Base-by-base conservation (phyloP, 1,139 yeast genomes). In the Suhomyces coccinellae region DNA sequence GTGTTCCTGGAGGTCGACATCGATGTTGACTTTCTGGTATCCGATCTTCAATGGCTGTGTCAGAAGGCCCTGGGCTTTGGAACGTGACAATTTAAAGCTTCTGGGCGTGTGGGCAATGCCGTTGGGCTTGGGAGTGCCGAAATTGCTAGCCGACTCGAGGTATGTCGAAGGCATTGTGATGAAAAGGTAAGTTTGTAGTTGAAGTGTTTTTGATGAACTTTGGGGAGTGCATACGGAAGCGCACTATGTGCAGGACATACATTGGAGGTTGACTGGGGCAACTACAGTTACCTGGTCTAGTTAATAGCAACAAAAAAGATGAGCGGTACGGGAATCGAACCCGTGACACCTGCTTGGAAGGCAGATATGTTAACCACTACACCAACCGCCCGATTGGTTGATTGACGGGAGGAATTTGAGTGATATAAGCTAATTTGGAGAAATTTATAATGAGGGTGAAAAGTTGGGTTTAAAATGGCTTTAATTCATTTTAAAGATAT, bases 301-400 rank as follows among this genome's bases (percentile, higher is more conserved):
- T 8, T 14, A 30, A 22, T 34, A 26, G 22, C 32, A 12, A 16
- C 20, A 29, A 40, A 68, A 68, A 63, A 56, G 55, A 57, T 81
- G 86, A 80, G 83, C 77, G 83, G 79, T 80, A 79, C 83, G 87
- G 83, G 86, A 82, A 80, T 82, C 85, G 87, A 82, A 82, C 87
- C 86, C 86, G 73, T 79, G 84, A 77, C 85, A 71, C 81, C 80
- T 79, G 86, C 86, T 82, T 82, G 87, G 87, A 82, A 82, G 87
- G 86, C 85, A 69, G 67, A 64, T 63, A 72, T 73, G 76, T 66
- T 72, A 71, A 63, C 77, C 77, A 71, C 73, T 73, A 73, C 75
- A 73, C 77, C 73, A 73, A 72, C 73, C 75, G 71, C 76, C 76
- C 77, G 15, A 7, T 33, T 36, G 38, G 31, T 13, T 13, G 29